Base-by-base conservation (phyloP, 202 grass and related monocot species). In the Digitaria exilis region DNA sequence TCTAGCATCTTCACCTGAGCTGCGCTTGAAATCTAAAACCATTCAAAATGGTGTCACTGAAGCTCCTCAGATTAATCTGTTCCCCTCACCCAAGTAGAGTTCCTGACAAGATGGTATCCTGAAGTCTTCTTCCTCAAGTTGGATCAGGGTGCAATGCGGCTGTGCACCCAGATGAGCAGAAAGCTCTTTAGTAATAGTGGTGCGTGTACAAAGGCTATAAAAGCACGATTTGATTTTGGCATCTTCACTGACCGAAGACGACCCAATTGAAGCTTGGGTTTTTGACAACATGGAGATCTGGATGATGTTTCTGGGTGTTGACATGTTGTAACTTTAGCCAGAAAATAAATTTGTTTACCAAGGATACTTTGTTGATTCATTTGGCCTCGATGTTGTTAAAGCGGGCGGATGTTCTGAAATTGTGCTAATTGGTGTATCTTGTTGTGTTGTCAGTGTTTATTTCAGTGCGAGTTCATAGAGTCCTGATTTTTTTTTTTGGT, bases 1-100 rank as follows among this genome's bases (percentile, higher is more conserved):
- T 73, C 74, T 87, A 21, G 80, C 68, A 9, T 69, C 84, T 69
- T 87, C 88, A 74, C 88, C 88, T 29, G 84, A 90, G 42, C 69
- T 82, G 41, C 68, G 80, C 10, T 52, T 86, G 61, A 90, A 83
- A 69, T 67, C 74, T 11, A 86, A 75, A 60, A 55, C 83, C 50
- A 19, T 60, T 73, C 78, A 86, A 43, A 80, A 57, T 50, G 59
- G 60, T 22, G 74, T 4, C 51, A 22, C 18, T 6, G 79, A 78
- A 54, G 66, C 26, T 79, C 88, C 74, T 69, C 60, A 79, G 67
- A 67, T 83, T 31, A 65, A 86, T 79, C 15, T 83, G 59, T 77
- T 86, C 39, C 79, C 79, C 26, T 75, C 61, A 2, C 0, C 68
- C 11, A 25, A 61, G 43, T 83, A 77, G 64, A 62, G 42, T 14